Conservation (phyloP, 2,329 filamentous ascomycete genomes). For the Sporothrix humicola region DNA sequence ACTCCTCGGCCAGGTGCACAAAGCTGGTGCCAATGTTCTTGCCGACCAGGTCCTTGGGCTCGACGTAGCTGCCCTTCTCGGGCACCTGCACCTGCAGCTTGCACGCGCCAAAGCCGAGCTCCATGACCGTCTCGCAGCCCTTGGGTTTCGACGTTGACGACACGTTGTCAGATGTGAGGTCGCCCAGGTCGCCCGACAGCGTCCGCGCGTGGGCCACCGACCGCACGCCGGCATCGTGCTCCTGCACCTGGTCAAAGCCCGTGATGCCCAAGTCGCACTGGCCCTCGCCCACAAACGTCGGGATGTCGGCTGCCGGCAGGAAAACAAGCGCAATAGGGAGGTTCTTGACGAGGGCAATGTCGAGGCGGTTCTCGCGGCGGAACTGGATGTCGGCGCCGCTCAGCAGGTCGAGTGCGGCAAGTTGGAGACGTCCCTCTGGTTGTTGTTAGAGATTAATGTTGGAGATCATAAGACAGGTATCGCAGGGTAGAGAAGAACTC, state of each 20-base stretch:
- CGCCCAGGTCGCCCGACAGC: slow-evolving; percentile 45
- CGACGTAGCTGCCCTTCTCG: slow-evolving; percentile 74
- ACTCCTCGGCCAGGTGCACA: slow-evolving; percentile 78
- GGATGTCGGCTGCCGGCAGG: slow-evolving; percentile 95
- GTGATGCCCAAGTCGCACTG: slow-evolving; percentile 92
- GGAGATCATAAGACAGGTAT: too few relatives aligned
- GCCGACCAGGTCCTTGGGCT: slow-evolving; percentile 79
- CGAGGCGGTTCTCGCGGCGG: slow-evolving; percentile 89
- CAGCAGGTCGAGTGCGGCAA: slow-evolving; percentile 86
- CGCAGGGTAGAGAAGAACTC: slow-evolving; percentile 49
- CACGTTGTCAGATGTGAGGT: slow-evolving; percentile 46
- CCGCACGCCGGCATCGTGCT: slow-evolving; percentile 75
- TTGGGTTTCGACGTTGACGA: slow-evolving; percentile 46
- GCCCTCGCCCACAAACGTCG: slow-evolving; percentile 95
- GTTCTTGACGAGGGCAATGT: slow-evolving; percentile 98
- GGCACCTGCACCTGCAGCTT: slow-evolving; percentile 97
- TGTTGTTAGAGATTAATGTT: slow-evolving; percentile 17
- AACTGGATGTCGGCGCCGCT: slow-evolving; percentile 96
- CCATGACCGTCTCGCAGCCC: slow-evolving; percentile 83
- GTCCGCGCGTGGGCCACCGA: slow-evolving; percentile 53
- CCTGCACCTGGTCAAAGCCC: slow-evolving; percentile 87
- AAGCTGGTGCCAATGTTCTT: slow-evolving; percentile 97
- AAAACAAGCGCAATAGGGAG: slow-evolving; percentile 94
- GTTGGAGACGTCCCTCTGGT: slow-evolving; percentile 88
- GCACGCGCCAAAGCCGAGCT: slow-evolving; percentile 88